Conservation (phyloP, 352 stramenopile species). For the Phytophthora fragariae region DNA sequence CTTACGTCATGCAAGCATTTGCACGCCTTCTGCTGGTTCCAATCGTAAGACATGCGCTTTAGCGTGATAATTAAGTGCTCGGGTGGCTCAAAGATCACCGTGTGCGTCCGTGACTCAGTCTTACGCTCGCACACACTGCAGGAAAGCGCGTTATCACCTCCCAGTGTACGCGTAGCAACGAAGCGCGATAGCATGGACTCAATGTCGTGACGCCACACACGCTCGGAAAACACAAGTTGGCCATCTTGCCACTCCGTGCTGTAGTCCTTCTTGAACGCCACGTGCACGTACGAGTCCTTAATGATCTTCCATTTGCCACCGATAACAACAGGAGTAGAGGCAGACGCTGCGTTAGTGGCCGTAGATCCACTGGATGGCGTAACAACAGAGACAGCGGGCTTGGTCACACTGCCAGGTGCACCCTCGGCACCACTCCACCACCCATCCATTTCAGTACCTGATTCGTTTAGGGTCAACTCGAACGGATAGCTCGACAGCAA, state of each 20-base stretch:
- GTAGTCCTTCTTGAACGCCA: slow-evolving; percentile 93
- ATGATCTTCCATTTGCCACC: slow-evolving; percentile 77
- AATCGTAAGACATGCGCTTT: slow-evolving; percentile 93
- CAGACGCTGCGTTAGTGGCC: slow-evolving; percentile 13
- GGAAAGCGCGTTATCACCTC: slow-evolving; percentile 79
- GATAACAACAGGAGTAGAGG: slow-evolving; percentile 23
- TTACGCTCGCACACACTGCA: slow-evolving; percentile 79
- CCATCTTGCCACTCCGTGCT: slow-evolving; percentile 88
- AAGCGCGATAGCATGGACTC: slow-evolving; percentile 86
- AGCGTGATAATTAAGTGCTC: slow-evolving; percentile 88
- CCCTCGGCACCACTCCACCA: slow-evolving; percentile 79
- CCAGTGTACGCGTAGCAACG: slow-evolving; percentile 79
- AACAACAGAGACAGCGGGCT: slow-evolving; percentile 25
- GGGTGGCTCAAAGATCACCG: slow-evolving; percentile 81
- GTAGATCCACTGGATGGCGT: slow-evolving; percentile 18
- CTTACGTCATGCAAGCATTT: slow-evolving; percentile 88
- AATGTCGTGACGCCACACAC: slow-evolving; percentile 86
- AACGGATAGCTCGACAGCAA: slow-evolving; percentile 76
- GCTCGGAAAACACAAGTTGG: slow-evolving; percentile 80
- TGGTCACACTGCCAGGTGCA: slow-evolving; percentile 22
- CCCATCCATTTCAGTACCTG: slow-evolving; percentile 63
- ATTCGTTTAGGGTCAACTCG: slow-evolving; percentile 64
- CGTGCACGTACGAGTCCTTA: slow-evolving; percentile 86
- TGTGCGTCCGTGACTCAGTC: slow-evolving; percentile 85
- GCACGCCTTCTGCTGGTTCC: slow-evolving; percentile 86